A percentile compares a stretch with the other conserved stretches of the same genome.
Conservation (phyloP, 352 stramenopile species). For the Pythium guiyangense region DNA sequence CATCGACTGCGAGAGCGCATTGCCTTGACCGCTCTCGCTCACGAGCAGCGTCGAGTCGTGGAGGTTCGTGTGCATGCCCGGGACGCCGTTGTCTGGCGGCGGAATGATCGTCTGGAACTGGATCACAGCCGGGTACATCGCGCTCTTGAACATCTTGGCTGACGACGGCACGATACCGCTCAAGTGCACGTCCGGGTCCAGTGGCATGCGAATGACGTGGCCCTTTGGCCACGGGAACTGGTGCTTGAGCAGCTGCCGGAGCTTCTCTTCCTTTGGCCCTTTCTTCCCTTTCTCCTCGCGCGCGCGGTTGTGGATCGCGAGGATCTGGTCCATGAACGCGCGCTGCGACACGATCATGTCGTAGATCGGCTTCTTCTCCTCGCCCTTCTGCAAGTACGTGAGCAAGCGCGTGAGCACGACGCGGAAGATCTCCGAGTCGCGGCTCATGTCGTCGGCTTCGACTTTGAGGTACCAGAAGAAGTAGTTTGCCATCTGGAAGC, state of each 20-base stretch:
- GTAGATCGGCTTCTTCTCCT: slow-evolving; percentile 89
- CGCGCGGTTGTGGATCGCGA: slow-evolving; percentile 90
- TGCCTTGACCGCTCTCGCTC: slow-evolving; percentile 6
- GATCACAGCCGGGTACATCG: slow-evolving; percentile 96
- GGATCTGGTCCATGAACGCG: slow-evolving; percentile 92
- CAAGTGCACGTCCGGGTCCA: slow-evolving; percentile 82
- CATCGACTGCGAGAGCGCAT: slow-evolving; percentile 39
- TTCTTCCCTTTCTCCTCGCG: slow-evolving; percentile 93
- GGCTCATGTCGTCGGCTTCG: slow-evolving; percentile 63
- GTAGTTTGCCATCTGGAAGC: slow-evolving; percentile 97
- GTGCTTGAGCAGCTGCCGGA: slow-evolving; percentile 85
- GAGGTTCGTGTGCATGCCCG: slow-evolving; percentile 11
- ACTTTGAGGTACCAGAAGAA: slow-evolving; percentile 95
- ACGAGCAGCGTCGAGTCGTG: slow-evolving; percentile 7
- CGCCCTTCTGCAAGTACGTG: slow-evolving; percentile 91
- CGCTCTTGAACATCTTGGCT: slow-evolving; percentile 97
- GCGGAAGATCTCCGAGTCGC: slow-evolving; percentile 75
- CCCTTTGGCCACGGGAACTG: slow-evolving; percentile 78
- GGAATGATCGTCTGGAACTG: slow-evolving; percentile 90
- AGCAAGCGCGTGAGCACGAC: slow-evolving; percentile 89
- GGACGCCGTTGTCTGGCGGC: slow-evolving; percentile 18
- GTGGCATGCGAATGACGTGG: slow-evolving; percentile 77
- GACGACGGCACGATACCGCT: slow-evolving; percentile 89
- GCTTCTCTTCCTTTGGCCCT: slow-evolving; percentile 94
- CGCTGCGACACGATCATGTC: slow-evolving; percentile 90